Evolutionary conservation across 2,329 filamentous ascomycete species (phyloP).

Genomic region (Talaromyces sp.): DNA sequence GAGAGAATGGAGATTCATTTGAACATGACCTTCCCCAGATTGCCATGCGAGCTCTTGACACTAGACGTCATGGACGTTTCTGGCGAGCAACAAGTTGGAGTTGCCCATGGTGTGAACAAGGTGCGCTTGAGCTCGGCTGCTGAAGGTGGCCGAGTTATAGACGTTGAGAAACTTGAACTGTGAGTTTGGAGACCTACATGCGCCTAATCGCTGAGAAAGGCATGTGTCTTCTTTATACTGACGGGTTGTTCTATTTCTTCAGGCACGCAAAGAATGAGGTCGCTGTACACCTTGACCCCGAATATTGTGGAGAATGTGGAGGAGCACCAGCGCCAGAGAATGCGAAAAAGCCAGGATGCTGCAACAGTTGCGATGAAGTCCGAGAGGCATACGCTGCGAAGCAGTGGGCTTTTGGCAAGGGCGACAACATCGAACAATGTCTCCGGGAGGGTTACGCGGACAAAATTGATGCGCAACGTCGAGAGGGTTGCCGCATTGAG

Average conservation of each 20-base stretch:
- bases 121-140: constrained; percentile 68
- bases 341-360: constrained; percentile 80
- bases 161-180: constrained; percentile 64
- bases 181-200: constrained; percentile 36
- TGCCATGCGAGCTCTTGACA: constrained; percentile 92
- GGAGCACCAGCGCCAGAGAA: constrained; percentile 70
- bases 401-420: constrained; percentile 90
- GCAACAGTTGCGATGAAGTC: constrained; percentile 95
- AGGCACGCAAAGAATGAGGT: constrained; percentile 65
- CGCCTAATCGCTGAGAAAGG: not conserved
- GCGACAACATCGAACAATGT: constrained; percentile 92
- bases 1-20: constrained; percentile 99
- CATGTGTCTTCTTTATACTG: not conserved
- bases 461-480: constrained; percentile 77
- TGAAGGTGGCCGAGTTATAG: constrained; percentile 73
- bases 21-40: constrained; percentile 89
- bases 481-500: constrained; percentile 91
- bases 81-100: constrained; percentile 90
- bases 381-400: constrained; percentile 85
- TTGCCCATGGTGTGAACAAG: constrained; percentile 89
- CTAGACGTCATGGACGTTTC: constrained; percentile 99
- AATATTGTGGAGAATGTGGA: constrained; percentile 92
- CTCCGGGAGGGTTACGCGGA: constrained; percentile 90
- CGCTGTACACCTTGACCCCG: constrained; percentile 75
- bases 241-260: constrained; percentile 4